Percentiles rank a stretch among this genome's conserved stretches.
These are phyloP conservation scores for Thermomucor indicae-seudaticae DNA, from an alignment of 371 early-diverging fungal genomes.

Conservation along the genomic window DNA sequence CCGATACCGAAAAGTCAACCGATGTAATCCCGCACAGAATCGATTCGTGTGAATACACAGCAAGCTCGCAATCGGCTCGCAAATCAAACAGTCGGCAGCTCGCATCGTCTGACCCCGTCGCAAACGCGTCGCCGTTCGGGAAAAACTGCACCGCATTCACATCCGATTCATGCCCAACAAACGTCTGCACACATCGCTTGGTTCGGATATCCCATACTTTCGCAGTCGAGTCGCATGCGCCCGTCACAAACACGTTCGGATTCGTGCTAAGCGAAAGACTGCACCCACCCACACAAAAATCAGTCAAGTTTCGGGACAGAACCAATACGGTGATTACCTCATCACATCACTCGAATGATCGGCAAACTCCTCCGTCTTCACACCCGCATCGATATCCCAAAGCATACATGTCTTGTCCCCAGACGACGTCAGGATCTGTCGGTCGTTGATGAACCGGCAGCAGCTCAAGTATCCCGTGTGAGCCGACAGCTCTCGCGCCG, in stretches of 20 bases:
- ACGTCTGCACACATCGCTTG: slow-evolving; percentile 95
- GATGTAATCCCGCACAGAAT: slow-evolving; percentile 97
- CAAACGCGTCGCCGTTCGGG: slow-evolving; percentile 96
- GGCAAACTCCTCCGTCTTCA: slow-evolving; percentile 88
- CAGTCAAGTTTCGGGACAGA: slow-evolving; percentile 6
- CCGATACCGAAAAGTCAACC: slow-evolving; percentile 92
- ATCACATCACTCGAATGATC: slow-evolving; percentile 98
- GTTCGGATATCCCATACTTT: slow-evolving; percentile 98
- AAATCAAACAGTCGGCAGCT: slow-evolving; percentile 97
- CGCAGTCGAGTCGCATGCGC: slow-evolving; percentile 98
- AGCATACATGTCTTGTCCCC: slow-evolving; percentile 98
- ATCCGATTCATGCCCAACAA: slow-evolving; percentile 96
- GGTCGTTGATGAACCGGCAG: slow-evolving; percentile 92
- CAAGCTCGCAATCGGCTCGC: slow-evolving; percentile 95
- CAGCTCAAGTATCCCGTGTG: slow-evolving; percentile 97
- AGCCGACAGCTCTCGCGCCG: slow-evolving; percentile 89
- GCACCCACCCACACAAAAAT: slow-evolving; percentile 1
- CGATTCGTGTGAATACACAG: slow-evolving; percentile 93
- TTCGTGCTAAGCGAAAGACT: slow-evolving; percentile 87
- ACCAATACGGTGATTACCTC: no score
- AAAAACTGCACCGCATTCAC: slow-evolving; percentile 98
- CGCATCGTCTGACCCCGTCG: slow-evolving; percentile 97
- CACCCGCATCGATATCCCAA: slow-evolving; percentile 96
- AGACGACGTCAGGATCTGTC: slow-evolving; percentile 88
- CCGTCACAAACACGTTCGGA: slow-evolving; percentile 94